These are phyloP conservation scores for Erythrobasidium hasegawianum DNA, from an alignment of 1,284 basidiomycete genomes.

Conservation along the genomic window DNA sequence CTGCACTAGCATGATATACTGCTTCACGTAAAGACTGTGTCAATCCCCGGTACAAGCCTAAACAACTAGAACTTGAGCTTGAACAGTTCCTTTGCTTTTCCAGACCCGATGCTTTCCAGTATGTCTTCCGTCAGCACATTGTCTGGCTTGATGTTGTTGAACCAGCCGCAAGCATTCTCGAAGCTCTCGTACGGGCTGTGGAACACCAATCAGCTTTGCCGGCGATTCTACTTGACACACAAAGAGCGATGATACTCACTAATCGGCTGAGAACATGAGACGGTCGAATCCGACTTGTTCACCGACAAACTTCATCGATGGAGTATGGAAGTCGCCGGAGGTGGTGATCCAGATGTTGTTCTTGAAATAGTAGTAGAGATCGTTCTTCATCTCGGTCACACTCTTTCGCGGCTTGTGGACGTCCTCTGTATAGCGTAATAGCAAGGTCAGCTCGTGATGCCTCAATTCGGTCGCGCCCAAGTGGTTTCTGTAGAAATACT, in stretches of 20 bases:
- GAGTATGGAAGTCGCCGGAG: conserved; percentile 44
- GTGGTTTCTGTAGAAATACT: no score
- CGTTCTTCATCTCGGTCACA: conserved; percentile 41
- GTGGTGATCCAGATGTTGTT: conserved; percentile 45
- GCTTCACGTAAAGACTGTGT: not conserved
- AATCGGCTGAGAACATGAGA: conserved; percentile 49
- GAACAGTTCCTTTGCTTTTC: conserved; percentile 26
- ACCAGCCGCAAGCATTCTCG: conserved; percentile 48
- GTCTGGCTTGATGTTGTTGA: conserved; percentile 41
- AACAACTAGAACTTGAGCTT: conserved; percentile 10
- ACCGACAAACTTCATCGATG: conserved; percentile 43
- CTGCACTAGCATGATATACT: not conserved
- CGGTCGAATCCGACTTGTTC: conserved; percentile 45
- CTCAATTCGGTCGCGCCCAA: no score
- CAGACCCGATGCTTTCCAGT: conserved; percentile 26
- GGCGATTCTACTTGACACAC: no score
- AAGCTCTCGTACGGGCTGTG: conserved; percentile 47
- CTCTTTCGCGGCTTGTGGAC: conserved; percentile 45
- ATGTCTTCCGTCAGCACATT: conserved; percentile 32
- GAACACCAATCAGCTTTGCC: not conserved
- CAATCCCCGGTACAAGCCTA: not conserved
- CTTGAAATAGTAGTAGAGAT: conserved; percentile 31
- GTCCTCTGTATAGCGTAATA: no score
- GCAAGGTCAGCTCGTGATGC: no score
- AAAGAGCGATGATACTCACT: no score